Percentiles rank a stretch among this genome's conserved stretches.
phyloP scores from a whole-genome alignment of 345 rosid species.

The Dimocarpus longan region DNA sequence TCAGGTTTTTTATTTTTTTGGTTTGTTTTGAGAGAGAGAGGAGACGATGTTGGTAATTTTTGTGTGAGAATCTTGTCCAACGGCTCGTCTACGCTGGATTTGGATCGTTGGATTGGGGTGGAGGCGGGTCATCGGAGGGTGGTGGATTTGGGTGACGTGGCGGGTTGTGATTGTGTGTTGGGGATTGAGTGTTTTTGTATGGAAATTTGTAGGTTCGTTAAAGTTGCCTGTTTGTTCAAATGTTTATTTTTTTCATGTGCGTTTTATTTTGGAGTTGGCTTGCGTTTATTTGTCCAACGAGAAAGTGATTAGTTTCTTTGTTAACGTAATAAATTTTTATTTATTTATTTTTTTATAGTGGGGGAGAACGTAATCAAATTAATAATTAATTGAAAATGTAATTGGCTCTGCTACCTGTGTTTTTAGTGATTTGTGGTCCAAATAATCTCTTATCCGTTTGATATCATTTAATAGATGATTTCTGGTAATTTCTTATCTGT shows the following conservation, averaged over 20 bases:
- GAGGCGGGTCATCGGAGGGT: constrained; percentile 21
- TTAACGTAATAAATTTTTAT: no score
- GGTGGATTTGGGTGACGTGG: background rate
- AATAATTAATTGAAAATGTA: no score
- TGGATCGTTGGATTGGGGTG: constrained; percentile 26
- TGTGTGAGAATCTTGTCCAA: constrained; percentile 25
- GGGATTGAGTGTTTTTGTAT: background rate
- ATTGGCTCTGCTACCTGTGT: no score
- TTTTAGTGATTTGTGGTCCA: no score
- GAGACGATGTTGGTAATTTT: constrained; percentile 18
- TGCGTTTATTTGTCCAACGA: background rate
- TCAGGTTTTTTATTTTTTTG: background rate
- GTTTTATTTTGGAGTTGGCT: background rate
- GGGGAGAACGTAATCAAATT: background rate
- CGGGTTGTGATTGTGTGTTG: constrained; percentile 12
- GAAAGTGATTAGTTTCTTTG: background rate
- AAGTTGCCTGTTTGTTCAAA: background rate
- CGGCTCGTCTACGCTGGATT: constrained; percentile 33
- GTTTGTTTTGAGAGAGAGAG: constrained; percentile 27
- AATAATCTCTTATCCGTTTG: no score
- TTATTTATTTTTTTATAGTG: no score
- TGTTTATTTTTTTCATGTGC: no score
- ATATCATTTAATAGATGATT: no score
- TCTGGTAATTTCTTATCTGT: no score
- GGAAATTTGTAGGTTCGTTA: background rate